Evolutionary conservation across 768 basidiomycete species (phyloP).

Genomic region (Lepiota venenata): DNA sequence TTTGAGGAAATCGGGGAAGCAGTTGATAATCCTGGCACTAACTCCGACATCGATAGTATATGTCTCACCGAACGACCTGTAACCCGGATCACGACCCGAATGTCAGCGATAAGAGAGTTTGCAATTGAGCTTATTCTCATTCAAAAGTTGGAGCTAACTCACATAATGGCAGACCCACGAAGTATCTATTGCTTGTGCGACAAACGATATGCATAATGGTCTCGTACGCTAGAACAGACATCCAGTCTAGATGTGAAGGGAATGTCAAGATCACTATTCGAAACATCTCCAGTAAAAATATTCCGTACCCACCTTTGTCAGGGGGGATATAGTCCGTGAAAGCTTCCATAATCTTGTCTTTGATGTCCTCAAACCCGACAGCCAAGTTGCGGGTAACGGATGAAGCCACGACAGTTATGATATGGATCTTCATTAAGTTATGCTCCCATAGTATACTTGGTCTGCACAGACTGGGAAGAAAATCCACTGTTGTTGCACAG

Average conservation of each 20-base stretch:
- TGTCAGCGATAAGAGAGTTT: not conserved
- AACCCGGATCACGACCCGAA: constrained; percentile 34
- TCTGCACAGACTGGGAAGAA: constrained; percentile 27
- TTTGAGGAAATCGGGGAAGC: constrained; percentile 34
- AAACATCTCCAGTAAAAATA: not conserved
- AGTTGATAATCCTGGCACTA: constrained; percentile 22
- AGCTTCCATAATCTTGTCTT: constrained; percentile 41
- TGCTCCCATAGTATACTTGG: constrained; percentile 25
- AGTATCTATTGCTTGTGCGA: constrained; percentile 38
- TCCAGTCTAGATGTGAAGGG: constrained; percentile 32
- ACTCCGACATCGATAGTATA: constrained; percentile 30
- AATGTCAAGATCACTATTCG: not conserved
- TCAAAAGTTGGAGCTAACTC: constrained; percentile 11
- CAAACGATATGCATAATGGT: constrained; percentile 30
- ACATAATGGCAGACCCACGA: constrained; percentile 49
- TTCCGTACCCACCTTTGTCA: not conserved
- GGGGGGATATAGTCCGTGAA: constrained; percentile 26
- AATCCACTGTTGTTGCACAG: not conserved
- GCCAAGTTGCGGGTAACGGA: constrained; percentile 28
- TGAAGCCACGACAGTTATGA: constrained; percentile 27
- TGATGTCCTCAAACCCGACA: constrained; percentile 28
- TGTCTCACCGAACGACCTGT: constrained; percentile 26
- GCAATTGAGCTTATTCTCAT: not conserved
- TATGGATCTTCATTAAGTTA: constrained; percentile 22
- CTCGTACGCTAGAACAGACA: constrained; percentile 22